Evolutionary conservation across 768 basidiomycete species (phyloP).

Genomic region (Rhodotorula kratochvilovae): DNA sequence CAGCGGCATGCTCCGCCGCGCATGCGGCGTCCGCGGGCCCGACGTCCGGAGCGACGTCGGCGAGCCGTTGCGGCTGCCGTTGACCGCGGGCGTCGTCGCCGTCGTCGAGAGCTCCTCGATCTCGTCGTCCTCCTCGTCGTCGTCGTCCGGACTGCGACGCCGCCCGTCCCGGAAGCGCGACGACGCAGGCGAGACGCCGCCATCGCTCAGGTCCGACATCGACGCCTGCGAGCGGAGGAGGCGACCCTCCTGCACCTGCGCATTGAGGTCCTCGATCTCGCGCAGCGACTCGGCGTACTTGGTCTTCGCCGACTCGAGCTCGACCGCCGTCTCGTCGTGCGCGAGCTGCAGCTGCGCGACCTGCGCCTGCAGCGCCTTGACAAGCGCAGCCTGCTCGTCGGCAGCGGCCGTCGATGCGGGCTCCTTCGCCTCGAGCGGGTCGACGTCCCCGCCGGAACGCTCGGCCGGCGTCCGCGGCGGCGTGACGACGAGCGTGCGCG

Average conservation of each 20-base stretch:
- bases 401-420: constrained; percentile 43
- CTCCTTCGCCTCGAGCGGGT: constrained; percentile 43
- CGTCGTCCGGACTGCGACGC: neutral
- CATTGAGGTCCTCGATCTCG: constrained; percentile 86
- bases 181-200: constrained; percentile 10
- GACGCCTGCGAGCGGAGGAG: constrained; percentile 47
- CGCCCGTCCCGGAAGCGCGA: neutral
- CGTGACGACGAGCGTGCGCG: neutral
- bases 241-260: constrained; percentile 83
- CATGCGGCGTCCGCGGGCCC: constrained; percentile 31
- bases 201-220: neutral
- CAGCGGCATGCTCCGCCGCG: constrained; percentile 40
- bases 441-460: constrained; percentile 36
- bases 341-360: constrained; percentile 72
- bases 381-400: neutral
- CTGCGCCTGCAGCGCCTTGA: constrained; percentile 56
- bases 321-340: constrained; percentile 71
- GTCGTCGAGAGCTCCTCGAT: constrained; percentile 20
- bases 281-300: constrained; percentile 85
- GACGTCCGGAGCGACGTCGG: constrained; percentile 7
- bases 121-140: constrained; percentile 19
- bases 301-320: constrained; percentile 67
- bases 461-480: constrained; percentile 22
- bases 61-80: constrained; percentile 8
- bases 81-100: neutral